Conservation (phyloP, 2,329 filamentous ascomycete species). For the Claviceps purpurea region DNA sequence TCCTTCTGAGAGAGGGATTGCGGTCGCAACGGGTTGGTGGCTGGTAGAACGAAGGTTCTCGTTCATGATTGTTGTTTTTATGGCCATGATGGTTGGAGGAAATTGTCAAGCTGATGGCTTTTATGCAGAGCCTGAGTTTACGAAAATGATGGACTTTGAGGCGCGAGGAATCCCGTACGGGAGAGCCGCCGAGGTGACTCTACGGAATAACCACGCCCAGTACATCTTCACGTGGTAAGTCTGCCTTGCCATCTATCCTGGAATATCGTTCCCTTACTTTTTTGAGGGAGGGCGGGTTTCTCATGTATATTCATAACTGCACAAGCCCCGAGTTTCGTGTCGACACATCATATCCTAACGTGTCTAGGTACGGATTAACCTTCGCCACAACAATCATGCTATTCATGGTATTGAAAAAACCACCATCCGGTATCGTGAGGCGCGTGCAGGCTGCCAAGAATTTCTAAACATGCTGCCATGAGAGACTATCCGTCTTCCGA, state of each 20-base stretch:
- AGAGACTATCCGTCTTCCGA: background rate
- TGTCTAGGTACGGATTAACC: constrained; percentile 66
- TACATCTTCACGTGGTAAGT: constrained; percentile 97
- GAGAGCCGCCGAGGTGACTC: constrained; percentile 73
- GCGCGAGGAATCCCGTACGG: constrained; percentile 80
- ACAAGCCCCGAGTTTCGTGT: background rate
- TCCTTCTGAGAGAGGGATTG: too few relatives aligned
- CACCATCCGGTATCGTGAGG: constrained; percentile 56
- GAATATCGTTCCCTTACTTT: background rate
- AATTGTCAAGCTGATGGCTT: background rate
- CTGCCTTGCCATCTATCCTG: too few relatives aligned
- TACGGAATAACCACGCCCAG: constrained; percentile 93
- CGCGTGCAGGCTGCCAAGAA: constrained; percentile 65
- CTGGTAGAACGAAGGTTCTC: too few relatives aligned
- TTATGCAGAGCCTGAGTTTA: constrained; percentile 58
- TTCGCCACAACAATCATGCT: constrained; percentile 87
- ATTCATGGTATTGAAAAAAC: constrained; percentile 87
- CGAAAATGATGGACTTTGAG: constrained; percentile 63
- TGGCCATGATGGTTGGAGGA: background rate
- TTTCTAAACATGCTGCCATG: constrained; percentile 39
- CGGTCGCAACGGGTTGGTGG: too few relatives aligned
- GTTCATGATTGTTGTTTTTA: background rate
- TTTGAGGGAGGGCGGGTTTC: background rate
- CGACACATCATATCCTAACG: background rate
- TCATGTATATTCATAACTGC: background rate